These are phyloP conservation scores for Xanthoceras sorbifolium DNA, from an alignment of 345 rosid genomes.

Conservation along the genomic window DNA sequence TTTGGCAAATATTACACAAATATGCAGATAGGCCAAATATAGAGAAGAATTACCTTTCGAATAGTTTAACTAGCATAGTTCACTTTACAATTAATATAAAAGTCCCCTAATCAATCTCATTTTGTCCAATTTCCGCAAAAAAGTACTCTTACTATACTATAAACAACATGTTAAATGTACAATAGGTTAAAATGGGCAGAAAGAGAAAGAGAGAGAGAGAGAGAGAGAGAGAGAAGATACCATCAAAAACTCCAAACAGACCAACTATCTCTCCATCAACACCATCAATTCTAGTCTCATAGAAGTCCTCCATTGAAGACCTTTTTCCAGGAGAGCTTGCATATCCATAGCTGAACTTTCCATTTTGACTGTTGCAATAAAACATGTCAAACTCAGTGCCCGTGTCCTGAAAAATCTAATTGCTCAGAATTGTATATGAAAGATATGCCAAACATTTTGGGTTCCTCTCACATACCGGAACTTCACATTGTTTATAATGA, in stretches of 20 bases:
- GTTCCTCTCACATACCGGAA: constrained; percentile 2
- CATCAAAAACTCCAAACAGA: constrained; percentile 98
- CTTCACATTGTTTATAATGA: background rate
- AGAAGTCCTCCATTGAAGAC: constrained; percentile 98
- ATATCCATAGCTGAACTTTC: constrained; percentile 97
- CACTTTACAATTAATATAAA: background rate
- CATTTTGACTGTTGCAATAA: constrained; percentile 68
- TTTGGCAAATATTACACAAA: background rate
- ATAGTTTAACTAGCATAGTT: background rate
- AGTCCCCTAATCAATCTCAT: background rate
- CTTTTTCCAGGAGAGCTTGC: constrained; percentile 98
- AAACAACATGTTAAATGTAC: background rate
- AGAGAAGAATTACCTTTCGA: background rate
- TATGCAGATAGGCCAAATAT: background rate
- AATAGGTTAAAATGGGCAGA: background rate
- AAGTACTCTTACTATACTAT: background rate
- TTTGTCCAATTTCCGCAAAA: background rate
- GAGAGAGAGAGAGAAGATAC: constrained; percentile 40
- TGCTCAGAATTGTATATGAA: background rate
- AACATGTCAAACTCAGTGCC: constrained; percentile 18
- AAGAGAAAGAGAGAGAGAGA: constrained; percentile 14
- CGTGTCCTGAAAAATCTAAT: background rate
- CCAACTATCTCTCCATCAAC: constrained; percentile 95
- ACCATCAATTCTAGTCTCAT: constrained; percentile 92
- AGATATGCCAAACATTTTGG: background rate